Evolutionary conservation across 176 grass and related monocot genomes (phyloP).

Genomic region (Lolium perenne): DNA sequence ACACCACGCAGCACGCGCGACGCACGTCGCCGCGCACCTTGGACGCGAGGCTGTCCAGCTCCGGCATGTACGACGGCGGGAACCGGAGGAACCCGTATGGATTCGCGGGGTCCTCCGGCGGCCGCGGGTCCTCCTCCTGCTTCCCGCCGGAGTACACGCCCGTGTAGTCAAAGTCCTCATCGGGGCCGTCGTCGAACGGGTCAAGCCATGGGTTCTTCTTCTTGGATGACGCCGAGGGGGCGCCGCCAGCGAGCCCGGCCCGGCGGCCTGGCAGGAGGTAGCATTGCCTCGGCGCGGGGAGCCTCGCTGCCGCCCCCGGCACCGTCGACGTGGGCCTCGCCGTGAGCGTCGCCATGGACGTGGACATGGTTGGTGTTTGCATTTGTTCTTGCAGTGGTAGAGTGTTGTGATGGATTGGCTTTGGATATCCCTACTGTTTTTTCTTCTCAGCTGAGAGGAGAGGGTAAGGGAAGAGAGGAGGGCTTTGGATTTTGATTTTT

Average conservation of each 20-base stretch:
- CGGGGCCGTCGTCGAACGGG: slow-evolving; percentile 81
- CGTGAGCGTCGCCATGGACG: slow-evolving; percentile 37
- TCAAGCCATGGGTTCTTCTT: slow-evolving; percentile 96
- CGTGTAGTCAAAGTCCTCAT: slow-evolving; percentile 70
- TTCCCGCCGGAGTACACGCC: slow-evolving; percentile 76
- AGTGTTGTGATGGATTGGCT: background rate
- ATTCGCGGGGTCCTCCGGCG: slow-evolving; percentile 69
- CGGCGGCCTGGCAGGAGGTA: background rate
- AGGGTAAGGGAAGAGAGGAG: slow-evolving; percentile 28
- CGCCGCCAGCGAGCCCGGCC: background rate
- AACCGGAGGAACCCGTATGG: slow-evolving; percentile 88
- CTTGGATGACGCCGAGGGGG: slow-evolving; percentile 38
- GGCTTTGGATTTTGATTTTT: slow-evolving; percentile 28
- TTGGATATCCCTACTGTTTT: slow-evolving; percentile 31
- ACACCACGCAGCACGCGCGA: slow-evolving; percentile 85
- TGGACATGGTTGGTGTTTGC: slow-evolving; percentile 56
- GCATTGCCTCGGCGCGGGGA: background rate
- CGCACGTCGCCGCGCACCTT: slow-evolving; percentile 90
- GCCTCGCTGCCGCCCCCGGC: slow-evolving; percentile 26
- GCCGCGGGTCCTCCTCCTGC: slow-evolving; percentile 92
- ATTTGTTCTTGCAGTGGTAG: slow-evolving; percentile 27
- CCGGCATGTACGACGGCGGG: slow-evolving; percentile 78
- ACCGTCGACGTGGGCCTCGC: background rate
- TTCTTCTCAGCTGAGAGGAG: background rate
- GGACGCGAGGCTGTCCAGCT: slow-evolving; percentile 80